Conservation (phyloP, 495 filamentous ascomycete species). For the Hypoxylon cercidicola region DNA sequence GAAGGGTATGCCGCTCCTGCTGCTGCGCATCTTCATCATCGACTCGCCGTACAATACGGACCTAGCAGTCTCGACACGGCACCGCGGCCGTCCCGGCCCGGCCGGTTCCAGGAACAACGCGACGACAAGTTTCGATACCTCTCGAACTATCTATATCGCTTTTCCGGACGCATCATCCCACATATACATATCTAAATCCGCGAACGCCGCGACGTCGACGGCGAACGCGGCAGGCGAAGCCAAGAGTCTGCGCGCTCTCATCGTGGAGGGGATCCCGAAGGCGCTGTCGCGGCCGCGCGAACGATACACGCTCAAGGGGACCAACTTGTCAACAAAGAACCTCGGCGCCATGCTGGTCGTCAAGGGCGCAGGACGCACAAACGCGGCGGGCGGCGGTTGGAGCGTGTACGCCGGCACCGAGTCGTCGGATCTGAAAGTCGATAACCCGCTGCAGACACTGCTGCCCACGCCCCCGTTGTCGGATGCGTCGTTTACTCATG, state of each 20-base stretch:
- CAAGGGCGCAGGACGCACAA: constrained; percentile 72
- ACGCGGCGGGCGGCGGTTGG: constrained; percentile 78
- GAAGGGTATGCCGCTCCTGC: constrained; percentile 68
- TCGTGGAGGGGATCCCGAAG: constrained; percentile 79
- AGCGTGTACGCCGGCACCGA: constrained; percentile 76
- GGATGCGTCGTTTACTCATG: constrained; percentile 46
- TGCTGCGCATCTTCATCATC: constrained; percentile 78
- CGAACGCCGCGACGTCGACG: constrained; percentile 45
- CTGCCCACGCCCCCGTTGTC: constrained; percentile 50
- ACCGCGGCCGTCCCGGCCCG: constrained; percentile 43
- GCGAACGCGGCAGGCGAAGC: constrained; percentile 58
- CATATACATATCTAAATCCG: constrained; percentile 72
- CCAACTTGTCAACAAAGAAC: constrained; percentile 73
- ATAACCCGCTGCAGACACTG: constrained; percentile 67
- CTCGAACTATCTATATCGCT: constrained; percentile 76
- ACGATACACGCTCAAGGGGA: constrained; percentile 72
- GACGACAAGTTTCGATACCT: constrained; percentile 59
- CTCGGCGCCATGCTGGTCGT: constrained; percentile 71
- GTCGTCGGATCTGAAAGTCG: constrained; percentile 54
- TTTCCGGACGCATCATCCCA: constrained; percentile 82
- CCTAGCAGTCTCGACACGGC: constrained; percentile 54
- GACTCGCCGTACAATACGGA: constrained; percentile 75
- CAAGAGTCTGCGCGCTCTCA: constrained; percentile 71
- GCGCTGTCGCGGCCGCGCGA: constrained; percentile 77
- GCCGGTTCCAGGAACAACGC: constrained; percentile 32